A percentile compares a stretch with the other conserved stretches of the same genome.
Evolutionary conservation across 495 filamentous ascomycete species (phyloP).

Genomic region (Trichoderma reesei): DNA sequence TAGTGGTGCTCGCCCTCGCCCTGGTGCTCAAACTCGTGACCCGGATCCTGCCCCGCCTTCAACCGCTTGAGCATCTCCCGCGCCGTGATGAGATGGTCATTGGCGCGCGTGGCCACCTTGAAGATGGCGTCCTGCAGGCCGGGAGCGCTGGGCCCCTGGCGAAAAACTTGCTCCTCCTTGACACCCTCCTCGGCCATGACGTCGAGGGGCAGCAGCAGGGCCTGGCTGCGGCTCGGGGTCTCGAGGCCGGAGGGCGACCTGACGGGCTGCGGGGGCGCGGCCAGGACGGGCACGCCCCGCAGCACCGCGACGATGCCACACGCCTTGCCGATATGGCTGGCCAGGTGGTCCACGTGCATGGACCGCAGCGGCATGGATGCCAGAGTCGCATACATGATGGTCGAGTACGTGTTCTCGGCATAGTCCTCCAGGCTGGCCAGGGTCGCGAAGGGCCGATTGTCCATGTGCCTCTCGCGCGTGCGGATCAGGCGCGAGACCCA

Average conservation of each 20-base stretch:
- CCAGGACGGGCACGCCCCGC: slow-evolving; percentile 73
- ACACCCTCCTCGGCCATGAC: slow-evolving; percentile 74
- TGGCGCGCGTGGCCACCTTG: slow-evolving; percentile 79
- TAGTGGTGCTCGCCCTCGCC: slow-evolving; percentile 69
- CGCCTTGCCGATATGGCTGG: slow-evolving; percentile 89
- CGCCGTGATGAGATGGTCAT: slow-evolving; percentile 90
- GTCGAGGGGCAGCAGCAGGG: slow-evolving; percentile 66
- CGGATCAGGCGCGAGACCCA: slow-evolving; percentile 73
- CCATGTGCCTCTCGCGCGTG: slow-evolving; percentile 72
- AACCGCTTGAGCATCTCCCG: slow-evolving; percentile 81
- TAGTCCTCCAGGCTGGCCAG: slow-evolving; percentile 73
- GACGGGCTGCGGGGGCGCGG: slow-evolving; percentile 58
- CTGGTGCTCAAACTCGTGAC: slow-evolving; percentile 79
- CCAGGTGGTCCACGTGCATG: slow-evolving; percentile 82
- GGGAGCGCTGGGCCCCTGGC: slow-evolving; percentile 62
- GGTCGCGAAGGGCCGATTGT: slow-evolving; percentile 68
- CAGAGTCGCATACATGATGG: slow-evolving; percentile 81
- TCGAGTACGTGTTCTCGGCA: slow-evolving; percentile 88
- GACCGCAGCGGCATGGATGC: slow-evolving; percentile 65
- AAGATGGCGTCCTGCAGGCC: slow-evolving; percentile 87
- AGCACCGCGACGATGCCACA: slow-evolving; percentile 77
- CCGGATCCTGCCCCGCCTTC: slow-evolving; percentile 57
- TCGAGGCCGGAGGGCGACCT: slow-evolving; percentile 27
- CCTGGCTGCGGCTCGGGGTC: slow-evolving; percentile 28
- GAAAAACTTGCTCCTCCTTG: slow-evolving; percentile 79